phyloP scores from a whole-genome alignment of 352 stramenopile genomes.

The Thalassiosira mediterranea region DNA sequence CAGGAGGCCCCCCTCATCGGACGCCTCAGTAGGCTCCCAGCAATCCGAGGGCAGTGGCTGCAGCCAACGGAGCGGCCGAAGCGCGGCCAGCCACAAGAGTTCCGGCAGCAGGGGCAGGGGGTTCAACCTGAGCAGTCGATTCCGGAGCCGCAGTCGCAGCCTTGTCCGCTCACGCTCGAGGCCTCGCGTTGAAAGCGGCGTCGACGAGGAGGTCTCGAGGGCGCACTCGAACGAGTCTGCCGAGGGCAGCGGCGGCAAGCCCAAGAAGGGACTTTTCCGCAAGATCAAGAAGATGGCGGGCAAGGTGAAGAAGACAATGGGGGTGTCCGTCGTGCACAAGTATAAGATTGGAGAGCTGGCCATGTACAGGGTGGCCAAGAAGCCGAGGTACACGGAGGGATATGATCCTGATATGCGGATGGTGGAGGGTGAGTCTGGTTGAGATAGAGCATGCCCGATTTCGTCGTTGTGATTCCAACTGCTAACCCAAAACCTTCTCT shows the following conservation, averaged over 20 bases:
- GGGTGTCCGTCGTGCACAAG: slow-evolving; percentile 13
- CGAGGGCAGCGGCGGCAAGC: not conserved
- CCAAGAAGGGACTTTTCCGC: slow-evolving; percentile 8
- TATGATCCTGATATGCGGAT: slow-evolving; percentile 18
- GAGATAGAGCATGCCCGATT: not conserved
- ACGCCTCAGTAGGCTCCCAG: too few species aligned
- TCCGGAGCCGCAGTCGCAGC: too few species aligned
- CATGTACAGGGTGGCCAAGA: slow-evolving; percentile 11
- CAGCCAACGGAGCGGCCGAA: too few species aligned
- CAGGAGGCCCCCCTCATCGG: too few species aligned
- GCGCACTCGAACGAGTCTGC: not conserved
- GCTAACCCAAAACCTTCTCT: not conserved
- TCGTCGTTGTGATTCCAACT: not conserved
- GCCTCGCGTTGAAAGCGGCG: too few species aligned
- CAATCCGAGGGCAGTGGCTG: too few species aligned
- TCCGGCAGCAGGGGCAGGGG: too few species aligned
- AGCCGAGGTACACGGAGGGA: not conserved
- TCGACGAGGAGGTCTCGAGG: not conserved
- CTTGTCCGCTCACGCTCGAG: too few species aligned
- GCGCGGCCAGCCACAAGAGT: too few species aligned
- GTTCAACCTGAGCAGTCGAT: too few species aligned
- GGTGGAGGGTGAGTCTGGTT: slow-evolving; percentile 26
- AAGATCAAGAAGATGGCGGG: slow-evolving; percentile 20
- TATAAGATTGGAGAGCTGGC: slow-evolving; percentile 16
- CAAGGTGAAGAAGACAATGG: slow-evolving; percentile 25